Conservation (phyloP, 2,329 filamentous ascomycete species). For the Colletotrichum melonis region DNA sequence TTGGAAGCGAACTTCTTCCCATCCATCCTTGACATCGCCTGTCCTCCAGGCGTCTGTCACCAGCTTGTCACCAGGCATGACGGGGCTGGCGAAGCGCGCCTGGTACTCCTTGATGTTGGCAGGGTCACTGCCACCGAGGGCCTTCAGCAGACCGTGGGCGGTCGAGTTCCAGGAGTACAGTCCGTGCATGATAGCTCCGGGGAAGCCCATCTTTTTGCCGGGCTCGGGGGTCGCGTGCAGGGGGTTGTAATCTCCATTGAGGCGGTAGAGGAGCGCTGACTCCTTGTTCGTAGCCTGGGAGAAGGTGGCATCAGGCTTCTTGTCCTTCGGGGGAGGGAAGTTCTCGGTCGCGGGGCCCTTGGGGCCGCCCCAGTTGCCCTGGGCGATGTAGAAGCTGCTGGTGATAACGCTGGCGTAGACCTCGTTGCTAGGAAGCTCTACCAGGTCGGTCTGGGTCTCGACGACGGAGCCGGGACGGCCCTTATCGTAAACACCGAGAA, state of each 20-base stretch:
- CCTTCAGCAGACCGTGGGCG: constrained; percentile 77
- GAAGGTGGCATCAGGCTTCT: constrained; percentile 76
- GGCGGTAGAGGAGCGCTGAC: constrained; percentile 81
- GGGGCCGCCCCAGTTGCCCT: constrained; percentile 87
- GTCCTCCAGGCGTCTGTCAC: constrained; percentile 85
- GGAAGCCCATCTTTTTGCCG: constrained; percentile 90
- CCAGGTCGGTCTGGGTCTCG: constrained; percentile 81
- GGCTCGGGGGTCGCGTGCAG: constrained; percentile 89
- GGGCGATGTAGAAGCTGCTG: constrained; percentile 83
- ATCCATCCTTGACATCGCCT: constrained; percentile 73
- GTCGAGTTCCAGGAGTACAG: constrained; percentile 88
- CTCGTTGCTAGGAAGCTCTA: constrained; percentile 76
- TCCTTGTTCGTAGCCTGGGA: constrained; percentile 77
- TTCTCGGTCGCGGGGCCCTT: constrained; percentile 86
- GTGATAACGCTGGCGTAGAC: constrained; percentile 77
- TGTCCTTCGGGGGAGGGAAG: constrained; percentile 80
- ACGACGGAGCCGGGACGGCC: constrained; percentile 85
- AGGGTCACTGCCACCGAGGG: constrained; percentile 81
- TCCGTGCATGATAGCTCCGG: constrained; percentile 89
- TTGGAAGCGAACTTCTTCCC: constrained; percentile 86
- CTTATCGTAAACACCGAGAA: constrained; percentile 91
- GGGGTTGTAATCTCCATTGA: constrained; percentile 96
- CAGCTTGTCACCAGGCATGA: constrained; percentile 85
- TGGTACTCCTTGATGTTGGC: constrained; percentile 89
- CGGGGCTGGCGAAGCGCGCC: constrained; percentile 86